Evolutionary conservation across 352 stramenopile genomes (phyloP).

Genomic region (Elongisporangium prolatum): DNA sequence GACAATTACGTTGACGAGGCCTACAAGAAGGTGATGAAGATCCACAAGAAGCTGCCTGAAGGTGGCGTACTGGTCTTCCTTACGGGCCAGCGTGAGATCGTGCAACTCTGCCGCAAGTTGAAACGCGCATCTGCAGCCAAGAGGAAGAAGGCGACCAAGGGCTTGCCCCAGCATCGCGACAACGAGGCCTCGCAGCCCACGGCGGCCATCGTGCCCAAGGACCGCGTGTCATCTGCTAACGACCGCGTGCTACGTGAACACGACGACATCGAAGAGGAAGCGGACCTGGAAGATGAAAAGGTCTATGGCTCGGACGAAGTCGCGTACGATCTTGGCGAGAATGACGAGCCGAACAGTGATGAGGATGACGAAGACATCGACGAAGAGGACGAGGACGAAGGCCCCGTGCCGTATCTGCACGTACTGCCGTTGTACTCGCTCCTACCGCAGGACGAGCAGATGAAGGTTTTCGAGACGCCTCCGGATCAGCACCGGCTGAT

Average conservation of each 20-base stretch:
- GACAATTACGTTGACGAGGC: constrained; percentile 95
- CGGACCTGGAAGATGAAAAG: constrained; percentile 61
- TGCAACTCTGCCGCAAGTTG: constrained; percentile 82
- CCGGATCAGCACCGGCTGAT: constrained; percentile 90
- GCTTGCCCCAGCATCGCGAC: constrained; percentile 11
- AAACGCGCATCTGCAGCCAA: constrained; percentile 26
- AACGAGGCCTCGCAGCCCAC: constrained; percentile 3
- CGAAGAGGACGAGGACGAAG: constrained; percentile 68
- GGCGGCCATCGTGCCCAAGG: constrained; percentile 3
- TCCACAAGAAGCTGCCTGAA: constrained; percentile 96
- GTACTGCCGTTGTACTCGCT: constrained; percentile 97
- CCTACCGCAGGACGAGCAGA: constrained; percentile 95
- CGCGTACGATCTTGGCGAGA: constrained; percentile 46
- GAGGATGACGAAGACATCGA: constrained; percentile 83
- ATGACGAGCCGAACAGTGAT: constrained; percentile 24
- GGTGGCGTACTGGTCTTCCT: constrained; percentile 98
- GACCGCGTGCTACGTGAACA: constrained; percentile 69
- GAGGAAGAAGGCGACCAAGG: constrained; percentile 26
- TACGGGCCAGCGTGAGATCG: constrained; percentile 96
- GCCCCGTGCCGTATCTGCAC: constrained; percentile 73
- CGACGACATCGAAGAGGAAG: constrained; percentile 81
- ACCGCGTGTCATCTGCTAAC: constrained; percentile 9
- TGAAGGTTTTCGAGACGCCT: constrained; percentile 83
- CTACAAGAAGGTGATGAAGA: constrained; percentile 96
- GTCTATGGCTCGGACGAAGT: constrained; percentile 53